Evolutionary conservation across 2,329 filamentous ascomycete genomes (phyloP).

Genomic region (Stachybotrys echinatus): DNA sequence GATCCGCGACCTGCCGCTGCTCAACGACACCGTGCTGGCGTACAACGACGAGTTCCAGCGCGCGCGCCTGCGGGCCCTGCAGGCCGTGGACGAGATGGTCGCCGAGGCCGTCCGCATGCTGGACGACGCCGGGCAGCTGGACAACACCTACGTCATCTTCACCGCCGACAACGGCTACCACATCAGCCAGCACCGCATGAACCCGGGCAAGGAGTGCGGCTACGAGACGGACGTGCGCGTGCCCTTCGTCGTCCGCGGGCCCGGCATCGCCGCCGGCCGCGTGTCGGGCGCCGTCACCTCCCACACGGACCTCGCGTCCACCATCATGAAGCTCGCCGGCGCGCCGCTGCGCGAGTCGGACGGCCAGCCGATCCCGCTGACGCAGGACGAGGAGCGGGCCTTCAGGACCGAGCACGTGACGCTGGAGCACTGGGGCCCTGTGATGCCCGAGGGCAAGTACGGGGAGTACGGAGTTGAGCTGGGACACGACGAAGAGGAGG

Average conservation of each 20-base stretch:
- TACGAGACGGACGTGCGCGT: slow-evolving; percentile 39
- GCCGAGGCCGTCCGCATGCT: slow-evolving; percentile 14
- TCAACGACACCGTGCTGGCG: slow-evolving; percentile 22
- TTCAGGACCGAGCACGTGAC: slow-evolving; percentile 37
- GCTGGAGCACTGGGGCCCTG: slow-evolving; percentile 41
- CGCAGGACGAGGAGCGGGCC: slow-evolving; percentile 4
- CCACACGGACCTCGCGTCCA: slow-evolving; percentile 48
- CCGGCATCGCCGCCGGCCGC: slow-evolving; percentile 28
- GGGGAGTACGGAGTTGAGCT: background rate
- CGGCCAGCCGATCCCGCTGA: slow-evolving; percentile 35
- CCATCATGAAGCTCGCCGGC: slow-evolving; percentile 33
- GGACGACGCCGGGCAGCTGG: slow-evolving; percentile 13
- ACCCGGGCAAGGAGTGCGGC: slow-evolving; percentile 33
- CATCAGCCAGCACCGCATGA: slow-evolving; percentile 41
- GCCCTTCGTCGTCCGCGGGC: slow-evolving; percentile 40
- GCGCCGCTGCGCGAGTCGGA: slow-evolving; percentile 37
- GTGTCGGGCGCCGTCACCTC: slow-evolving; percentile 32
- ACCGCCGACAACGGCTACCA: slow-evolving; percentile 45
- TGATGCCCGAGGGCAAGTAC: background rate
- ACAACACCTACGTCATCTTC: slow-evolving; percentile 40
- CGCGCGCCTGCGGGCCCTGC: slow-evolving; percentile 32
- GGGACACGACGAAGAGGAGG: background rate
- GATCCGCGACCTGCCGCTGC: slow-evolving; percentile 30
- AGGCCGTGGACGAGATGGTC: slow-evolving; percentile 39
- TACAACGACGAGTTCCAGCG: slow-evolving; percentile 34